These are phyloP conservation scores for Leccinum variicolor DNA, from an alignment of 768 basidiomycete genomes.

Conservation along the genomic window DNA sequence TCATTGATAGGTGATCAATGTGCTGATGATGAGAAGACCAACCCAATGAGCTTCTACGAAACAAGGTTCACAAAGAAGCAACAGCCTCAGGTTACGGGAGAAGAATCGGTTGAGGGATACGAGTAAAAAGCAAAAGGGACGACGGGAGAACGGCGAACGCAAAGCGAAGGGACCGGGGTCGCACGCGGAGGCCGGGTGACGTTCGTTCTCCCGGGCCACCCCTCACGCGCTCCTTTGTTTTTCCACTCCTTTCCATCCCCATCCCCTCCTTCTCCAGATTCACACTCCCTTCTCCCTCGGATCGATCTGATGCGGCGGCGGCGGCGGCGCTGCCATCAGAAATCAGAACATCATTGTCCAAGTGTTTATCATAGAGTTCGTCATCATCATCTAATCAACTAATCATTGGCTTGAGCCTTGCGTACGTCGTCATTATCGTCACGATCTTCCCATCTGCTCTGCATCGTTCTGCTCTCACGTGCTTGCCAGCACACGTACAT, in stretches of 20 bases:
- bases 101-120: background rate
- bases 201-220: background rate
- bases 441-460: background rate
- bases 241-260: background rate
- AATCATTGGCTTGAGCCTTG: background rate
- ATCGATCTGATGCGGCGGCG: background rate
- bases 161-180: background rate
- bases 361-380: background rate
- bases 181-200: background rate
- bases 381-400: background rate
- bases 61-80: background rate
- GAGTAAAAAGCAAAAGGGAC: background rate
- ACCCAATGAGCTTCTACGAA: background rate
- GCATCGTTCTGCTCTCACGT: background rate
- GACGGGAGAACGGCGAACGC: background rate
- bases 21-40: background rate
- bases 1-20: background rate
- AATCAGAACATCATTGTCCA: background rate
- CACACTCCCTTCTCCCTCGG: background rate
- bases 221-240: background rate
- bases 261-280: background rate
- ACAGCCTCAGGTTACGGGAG: background rate
- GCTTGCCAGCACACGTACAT: background rate
- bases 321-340: background rate
- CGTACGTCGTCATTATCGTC: background rate